phyloP scores from a whole-genome alignment of 1,139 yeast genomes.

The Blastobotrys arbuscula region DNA sequence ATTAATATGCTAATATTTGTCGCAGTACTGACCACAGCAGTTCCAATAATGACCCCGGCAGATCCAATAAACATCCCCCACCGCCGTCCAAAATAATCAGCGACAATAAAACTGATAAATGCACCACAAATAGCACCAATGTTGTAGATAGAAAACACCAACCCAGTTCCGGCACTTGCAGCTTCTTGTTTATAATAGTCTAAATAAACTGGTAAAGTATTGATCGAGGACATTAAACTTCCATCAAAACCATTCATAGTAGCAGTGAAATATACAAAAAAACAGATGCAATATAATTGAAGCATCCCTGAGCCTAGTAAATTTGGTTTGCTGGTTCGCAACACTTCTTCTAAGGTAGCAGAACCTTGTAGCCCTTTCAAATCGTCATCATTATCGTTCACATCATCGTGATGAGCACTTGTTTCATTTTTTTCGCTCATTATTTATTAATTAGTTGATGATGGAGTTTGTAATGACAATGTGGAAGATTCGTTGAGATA shows the following conservation, averaged over 20 bases:
- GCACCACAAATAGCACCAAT: constrained; percentile 18
- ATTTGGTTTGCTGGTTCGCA: constrained; percentile 11
- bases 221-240: constrained; percentile 16
- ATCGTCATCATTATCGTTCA: not conserved
- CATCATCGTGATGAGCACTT: too few species aligned
- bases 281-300: constrained; percentile 13
- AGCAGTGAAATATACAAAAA: constrained; percentile 16
- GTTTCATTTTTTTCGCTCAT: too few species aligned
- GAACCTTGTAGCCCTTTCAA: constrained; percentile 7
- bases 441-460: too few species aligned
- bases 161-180: constrained; percentile 16
- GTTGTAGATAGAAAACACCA: constrained; percentile 16
- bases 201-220: constrained; percentile 15
- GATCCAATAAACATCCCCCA: constrained; percentile 22
- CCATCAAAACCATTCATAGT: constrained; percentile 21
- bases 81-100: constrained; percentile 18
- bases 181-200: constrained; percentile 12
- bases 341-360: constrained; percentile 12
- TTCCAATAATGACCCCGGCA: constrained; percentile 25
- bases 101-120: constrained; percentile 13
- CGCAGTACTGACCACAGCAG: constrained; percentile 25
- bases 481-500: too few species aligned
- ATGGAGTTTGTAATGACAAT: too few species aligned
- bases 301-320: constrained; percentile 17
- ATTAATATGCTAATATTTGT: constrained; percentile 10